phyloP scores from a whole-genome alignment of 306 rosid genomes.

The Betula pendula region DNA sequence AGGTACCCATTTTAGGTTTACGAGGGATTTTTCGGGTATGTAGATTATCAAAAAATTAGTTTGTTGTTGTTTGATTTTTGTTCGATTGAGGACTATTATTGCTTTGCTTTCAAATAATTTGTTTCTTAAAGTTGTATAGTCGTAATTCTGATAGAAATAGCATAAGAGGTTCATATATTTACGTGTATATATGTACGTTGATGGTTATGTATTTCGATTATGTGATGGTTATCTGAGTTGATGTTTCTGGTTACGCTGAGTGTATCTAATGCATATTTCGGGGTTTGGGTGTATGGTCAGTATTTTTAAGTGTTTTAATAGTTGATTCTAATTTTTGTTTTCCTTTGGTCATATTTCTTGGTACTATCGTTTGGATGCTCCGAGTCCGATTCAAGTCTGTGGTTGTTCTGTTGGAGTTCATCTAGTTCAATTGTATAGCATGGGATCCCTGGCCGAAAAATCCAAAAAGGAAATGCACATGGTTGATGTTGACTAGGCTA shows the following conservation, averaged over 20 bases:
- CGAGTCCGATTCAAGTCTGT: no score
- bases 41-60: not conserved
- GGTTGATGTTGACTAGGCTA: no score
- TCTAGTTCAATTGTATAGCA: not conserved
- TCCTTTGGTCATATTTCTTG: not conserved
- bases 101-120: not conserved
- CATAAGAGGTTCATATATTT: no score
- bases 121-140: not conserved
- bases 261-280: not conserved
- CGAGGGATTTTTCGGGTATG: not conserved
- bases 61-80: not conserved
- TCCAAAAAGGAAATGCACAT: no score
- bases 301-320: not conserved
- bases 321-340: not conserved
- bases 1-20: slow-evolving; percentile 28
- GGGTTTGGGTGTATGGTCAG: not conserved
- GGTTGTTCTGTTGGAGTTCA: not conserved
- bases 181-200: not conserved
- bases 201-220: not conserved
- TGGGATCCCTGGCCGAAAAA: no score
- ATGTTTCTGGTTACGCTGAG: not conserved
- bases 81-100: not conserved
- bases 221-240: no score
- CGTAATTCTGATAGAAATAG: not conserved
- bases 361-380: not conserved